Evolutionary conservation across 345 rosid species (phyloP).

Genomic region (Citrus trifoliata): DNA sequence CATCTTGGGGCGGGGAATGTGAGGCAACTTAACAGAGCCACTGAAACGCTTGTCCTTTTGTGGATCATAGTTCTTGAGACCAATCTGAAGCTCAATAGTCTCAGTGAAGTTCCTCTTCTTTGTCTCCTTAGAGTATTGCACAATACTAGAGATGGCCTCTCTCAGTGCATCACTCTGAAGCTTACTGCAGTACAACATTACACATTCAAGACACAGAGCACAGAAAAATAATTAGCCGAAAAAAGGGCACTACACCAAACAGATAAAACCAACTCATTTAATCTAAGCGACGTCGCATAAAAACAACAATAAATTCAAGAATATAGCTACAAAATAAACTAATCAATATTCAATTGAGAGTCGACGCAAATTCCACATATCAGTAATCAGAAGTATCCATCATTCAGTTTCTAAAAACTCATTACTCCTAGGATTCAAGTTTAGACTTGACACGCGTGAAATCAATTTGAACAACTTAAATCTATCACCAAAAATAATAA

Average conservation of each 20-base stretch:
- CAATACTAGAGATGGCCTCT: constrained; percentile 68
- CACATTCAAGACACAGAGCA: not conserved
- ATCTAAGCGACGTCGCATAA: not conserved
- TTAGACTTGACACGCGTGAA: not conserved
- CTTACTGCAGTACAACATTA: constrained; percentile 52
- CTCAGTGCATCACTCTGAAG: constrained; percentile 83
- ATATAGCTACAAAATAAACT: not conserved
- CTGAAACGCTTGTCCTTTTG: constrained; percentile 96
- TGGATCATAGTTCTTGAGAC: constrained; percentile 91
- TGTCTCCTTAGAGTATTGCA: constrained; percentile 45
- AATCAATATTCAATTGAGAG: not conserved
- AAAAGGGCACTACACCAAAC: not conserved
- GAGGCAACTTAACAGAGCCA: constrained; percentile 88
- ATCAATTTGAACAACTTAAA: not conserved
- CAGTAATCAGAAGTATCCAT: not conserved
- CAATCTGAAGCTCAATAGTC: constrained; percentile 94
- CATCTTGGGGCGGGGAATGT: constrained; percentile 92
- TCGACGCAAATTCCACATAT: not conserved
- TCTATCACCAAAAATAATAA: not conserved
- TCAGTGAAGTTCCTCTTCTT: constrained; percentile 75
- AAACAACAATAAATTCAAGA: not conserved
- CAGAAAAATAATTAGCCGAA: too few relatives aligned
- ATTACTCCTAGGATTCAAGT: not conserved
- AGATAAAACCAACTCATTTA: not conserved
- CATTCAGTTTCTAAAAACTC: not conserved